Base-by-base conservation (phyloP, 2,329 filamentous ascomycete genomes). In the Alternaria brassicae region DNA sequence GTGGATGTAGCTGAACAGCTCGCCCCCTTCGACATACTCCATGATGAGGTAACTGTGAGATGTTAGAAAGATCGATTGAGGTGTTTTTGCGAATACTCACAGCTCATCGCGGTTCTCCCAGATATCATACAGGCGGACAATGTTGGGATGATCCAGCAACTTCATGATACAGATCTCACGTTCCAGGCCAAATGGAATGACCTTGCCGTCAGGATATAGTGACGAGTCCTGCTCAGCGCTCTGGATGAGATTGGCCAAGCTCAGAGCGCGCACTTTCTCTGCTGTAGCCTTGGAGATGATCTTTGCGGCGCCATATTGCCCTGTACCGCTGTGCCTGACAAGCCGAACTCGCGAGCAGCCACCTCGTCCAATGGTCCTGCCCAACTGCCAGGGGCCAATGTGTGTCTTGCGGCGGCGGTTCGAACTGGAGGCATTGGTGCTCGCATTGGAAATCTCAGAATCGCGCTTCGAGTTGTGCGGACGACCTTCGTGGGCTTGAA, bases 111-210 rank as follows among this genome's bases (percentile, higher is more conserved):
- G 86, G 74, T 97, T 98, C 80, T 99, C 95, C 94, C 94, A 99
- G 28, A 99, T 94, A 79, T 99, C 95, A 75, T 94, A 95, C 9
- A 99, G 81, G 67, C 91, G 92, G 78, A 97, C 93, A 70, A 98
- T 94, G 76, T 98, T 95, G 6, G 90, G 91, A 79, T 99, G 95
- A 72, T 97, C 90, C 61, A 98, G 91, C 58, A 98, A 85, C 80
- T 97, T 98, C 86, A 99, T 92, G 69, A 99, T 96, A 30, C 94
- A 93, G 39, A 99, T 93, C 75, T 99, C 95, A 54, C 95, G 86
- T 79, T 98, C 94, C 61, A 99, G 91, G 1, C 93, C 91, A 71
- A 94, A 88, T 1, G 94, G 94, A 74, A 96, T 93, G 53, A 88
- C 86, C 58, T 89, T 84, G 39, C 88, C 88, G 50, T 86, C 82